Evolutionary conservation across 2,329 filamentous ascomycete genomes (phyloP).

Genomic region (Beauveria sp.): DNA sequence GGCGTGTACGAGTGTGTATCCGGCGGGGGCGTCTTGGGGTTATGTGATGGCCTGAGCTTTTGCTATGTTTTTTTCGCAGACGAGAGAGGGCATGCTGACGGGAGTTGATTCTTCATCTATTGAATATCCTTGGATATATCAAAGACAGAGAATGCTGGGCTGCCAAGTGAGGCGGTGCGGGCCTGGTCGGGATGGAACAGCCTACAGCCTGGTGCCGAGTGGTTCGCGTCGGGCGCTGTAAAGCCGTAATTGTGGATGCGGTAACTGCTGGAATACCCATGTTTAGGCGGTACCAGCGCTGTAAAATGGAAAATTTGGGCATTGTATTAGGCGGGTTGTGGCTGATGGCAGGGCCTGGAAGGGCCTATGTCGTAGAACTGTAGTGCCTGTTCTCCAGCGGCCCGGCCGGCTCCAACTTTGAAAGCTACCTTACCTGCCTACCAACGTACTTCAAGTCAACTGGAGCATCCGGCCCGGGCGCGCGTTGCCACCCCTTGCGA

Average conservation of each 20-base stretch:
- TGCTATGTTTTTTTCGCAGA: too few species aligned
- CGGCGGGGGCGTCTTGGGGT: background rate
- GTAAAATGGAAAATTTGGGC: background rate
- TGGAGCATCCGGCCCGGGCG: background rate
- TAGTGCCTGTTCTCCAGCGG: background rate
- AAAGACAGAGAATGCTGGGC: background rate
- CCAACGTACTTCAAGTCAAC: background rate
- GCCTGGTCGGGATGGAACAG: background rate
- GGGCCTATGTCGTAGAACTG: background rate
- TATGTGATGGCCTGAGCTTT: background rate
- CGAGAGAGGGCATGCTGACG: too few species aligned
- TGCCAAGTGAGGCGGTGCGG: constrained; percentile 3
- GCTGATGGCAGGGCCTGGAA: background rate
- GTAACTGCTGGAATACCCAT: background rate
- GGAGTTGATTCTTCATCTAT: too few species aligned
- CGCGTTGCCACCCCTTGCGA: constrained; percentile 8
- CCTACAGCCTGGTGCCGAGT: background rate
- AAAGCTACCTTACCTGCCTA: background rate
- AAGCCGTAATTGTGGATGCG: background rate
- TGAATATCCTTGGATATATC: too few species aligned
- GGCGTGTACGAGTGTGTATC: background rate
- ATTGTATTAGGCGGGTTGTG: too few species aligned
- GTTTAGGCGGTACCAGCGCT: background rate
- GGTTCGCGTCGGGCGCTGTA: background rate
- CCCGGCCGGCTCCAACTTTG: background rate